Percentiles rank a stretch among this genome's conserved stretches.
Conservation (phyloP, 2,329 filamentous ascomycete genomes). For the Neophaeococcomyces mojaviensis region DNA sequence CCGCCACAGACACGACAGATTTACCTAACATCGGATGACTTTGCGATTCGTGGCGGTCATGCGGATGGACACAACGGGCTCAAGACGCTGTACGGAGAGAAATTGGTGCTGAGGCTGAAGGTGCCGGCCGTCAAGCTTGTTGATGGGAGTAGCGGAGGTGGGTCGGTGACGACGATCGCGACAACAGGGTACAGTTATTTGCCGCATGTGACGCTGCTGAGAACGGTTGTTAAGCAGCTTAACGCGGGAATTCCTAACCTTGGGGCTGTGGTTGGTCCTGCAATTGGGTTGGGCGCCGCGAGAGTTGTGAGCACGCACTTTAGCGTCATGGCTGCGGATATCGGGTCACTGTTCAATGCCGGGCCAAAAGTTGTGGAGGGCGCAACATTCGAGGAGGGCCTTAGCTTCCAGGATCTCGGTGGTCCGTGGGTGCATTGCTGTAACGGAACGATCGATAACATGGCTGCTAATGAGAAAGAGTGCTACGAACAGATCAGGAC, state of each 20-base stretch:
- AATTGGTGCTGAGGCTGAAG: conserved; percentile 53
- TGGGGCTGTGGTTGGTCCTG: conserved; percentile 56
- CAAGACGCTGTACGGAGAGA: conserved; percentile 55
- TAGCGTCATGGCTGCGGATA: conserved; percentile 57
- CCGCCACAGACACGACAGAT: conserved; percentile 42
- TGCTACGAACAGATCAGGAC: conserved; percentile 55
- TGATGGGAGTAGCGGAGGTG: conserved; percentile 57
- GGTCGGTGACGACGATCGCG: conserved; percentile 26
- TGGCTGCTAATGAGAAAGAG: conserved; percentile 52
- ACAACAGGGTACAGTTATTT: conserved; percentile 51
- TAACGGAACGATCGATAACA: conserved; percentile 60
- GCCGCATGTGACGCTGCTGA: conserved; percentile 49
- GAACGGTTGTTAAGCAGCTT: conserved; percentile 28
- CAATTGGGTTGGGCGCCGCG: conserved; percentile 53
- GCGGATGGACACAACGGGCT: conserved; percentile 52
- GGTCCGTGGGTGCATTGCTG: conserved; percentile 56
- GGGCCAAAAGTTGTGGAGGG: conserved; percentile 56
- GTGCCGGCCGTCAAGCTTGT: conserved; percentile 59
- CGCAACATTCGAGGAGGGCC: conserved; percentile 57
- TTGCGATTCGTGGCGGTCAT: conserved; percentile 56
- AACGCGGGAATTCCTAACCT: conserved; percentile 59
- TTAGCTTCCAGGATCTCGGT: conserved; percentile 52
- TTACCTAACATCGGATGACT: conserved; percentile 58
- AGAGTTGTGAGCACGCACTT: conserved; percentile 57
- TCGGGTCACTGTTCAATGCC: conserved; percentile 57